Base-by-base conservation (phyloP, 2,329 filamentous ascomycete species). In the Graphiopsis chlorocephala region DNA sequence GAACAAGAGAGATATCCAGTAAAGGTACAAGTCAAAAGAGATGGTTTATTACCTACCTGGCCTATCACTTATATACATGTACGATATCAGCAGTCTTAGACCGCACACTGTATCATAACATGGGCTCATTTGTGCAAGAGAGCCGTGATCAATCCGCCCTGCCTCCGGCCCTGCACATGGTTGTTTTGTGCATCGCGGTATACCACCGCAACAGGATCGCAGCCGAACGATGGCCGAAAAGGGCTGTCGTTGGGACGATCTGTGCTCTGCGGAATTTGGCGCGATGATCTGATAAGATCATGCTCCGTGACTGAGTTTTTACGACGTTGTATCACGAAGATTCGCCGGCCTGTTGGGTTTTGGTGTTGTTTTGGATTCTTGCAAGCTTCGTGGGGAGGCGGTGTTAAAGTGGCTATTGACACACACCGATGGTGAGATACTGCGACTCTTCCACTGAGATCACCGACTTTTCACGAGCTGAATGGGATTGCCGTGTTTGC, bases 71-170 rank as follows among this genome's bases (percentile, higher is more conserved):
- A 53, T 53, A 53, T 53, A 31, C 20, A 29, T 11, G 20, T 31
- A 17, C 7, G 14, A n/a, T 53, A 20, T 31, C 17, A 31, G 28
- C 31, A 58, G 15, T 28, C 29, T 28, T 17, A 23, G 29, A 11
- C 8, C 4, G 20, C 20, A 29, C 8, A 20, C 50, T 29, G 26
- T 35, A 59, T 29, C 58, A 35, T 12, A 33, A 10, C 42, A 55
- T 38, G 47, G 29, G 35, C 42, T 53, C 35, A 50, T 31, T n/a
- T 31, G n/a, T 31, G 28, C 14, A 53, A 20, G 7, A 29, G 29
- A 31, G 50, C 50, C 50, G 50, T 53, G 26, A 53, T 53, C 50
- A 29, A 29, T 53, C 50, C 50, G 50, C 50, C 50, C 50, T 53
- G 50, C 5, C 50, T 53, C 50, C 50, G 50, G 23, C 11, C 15